phyloP scores from a whole-genome alignment of 805 yeast species.

The Candida sithepensis region DNA sequence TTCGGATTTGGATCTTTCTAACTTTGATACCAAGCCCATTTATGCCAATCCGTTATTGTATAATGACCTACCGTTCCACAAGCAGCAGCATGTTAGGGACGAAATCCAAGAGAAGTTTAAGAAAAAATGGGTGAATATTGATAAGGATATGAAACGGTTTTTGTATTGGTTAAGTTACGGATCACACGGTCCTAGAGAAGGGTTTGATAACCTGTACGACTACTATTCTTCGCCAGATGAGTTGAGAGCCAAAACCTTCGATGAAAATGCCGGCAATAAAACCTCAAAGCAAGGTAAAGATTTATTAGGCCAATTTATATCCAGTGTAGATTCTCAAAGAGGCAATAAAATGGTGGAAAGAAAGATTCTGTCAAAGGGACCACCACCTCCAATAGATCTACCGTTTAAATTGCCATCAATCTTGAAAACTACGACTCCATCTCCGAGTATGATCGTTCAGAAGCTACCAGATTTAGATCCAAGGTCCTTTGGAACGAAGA shows the following conservation, averaged over 20 bases:
- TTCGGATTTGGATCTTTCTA: slow-evolving; percentile 28
- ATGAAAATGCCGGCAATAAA: slow-evolving; percentile 3
- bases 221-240: slow-evolving; percentile 15
- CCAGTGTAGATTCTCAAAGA: background rate
- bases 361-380: background rate
- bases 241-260: slow-evolving; percentile 11
- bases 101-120: slow-evolving; percentile 42
- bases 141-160: slow-evolving; percentile 48
- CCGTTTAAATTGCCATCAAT: slow-evolving; percentile 48
- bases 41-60: slow-evolving; percentile 29
- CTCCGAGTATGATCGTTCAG: slow-evolving; percentile 27
- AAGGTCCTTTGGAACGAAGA: slow-evolving; percentile 34
- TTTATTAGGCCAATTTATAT: background rate
- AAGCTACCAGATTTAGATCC: slow-evolving; percentile 37
- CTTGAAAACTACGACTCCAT: slow-evolving; percentile 27
- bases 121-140: slow-evolving; percentile 52
- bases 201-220: slow-evolving; percentile 43
- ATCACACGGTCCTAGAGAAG: slow-evolving; percentile 65
- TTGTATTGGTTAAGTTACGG: slow-evolving; percentile 66
- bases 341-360: background rate
- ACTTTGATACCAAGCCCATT: slow-evolving; percentile 32
- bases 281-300: background rate
- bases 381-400: slow-evolving; percentile 48
- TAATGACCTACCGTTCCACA: slow-evolving; percentile 39
- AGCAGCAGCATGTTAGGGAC: slow-evolving; percentile 54